Evolutionary conservation across 1,284 basidiomycete species (phyloP), one percentile per base, ranked within the genome.

Genomic region (Inonotus hispidus): DNA sequence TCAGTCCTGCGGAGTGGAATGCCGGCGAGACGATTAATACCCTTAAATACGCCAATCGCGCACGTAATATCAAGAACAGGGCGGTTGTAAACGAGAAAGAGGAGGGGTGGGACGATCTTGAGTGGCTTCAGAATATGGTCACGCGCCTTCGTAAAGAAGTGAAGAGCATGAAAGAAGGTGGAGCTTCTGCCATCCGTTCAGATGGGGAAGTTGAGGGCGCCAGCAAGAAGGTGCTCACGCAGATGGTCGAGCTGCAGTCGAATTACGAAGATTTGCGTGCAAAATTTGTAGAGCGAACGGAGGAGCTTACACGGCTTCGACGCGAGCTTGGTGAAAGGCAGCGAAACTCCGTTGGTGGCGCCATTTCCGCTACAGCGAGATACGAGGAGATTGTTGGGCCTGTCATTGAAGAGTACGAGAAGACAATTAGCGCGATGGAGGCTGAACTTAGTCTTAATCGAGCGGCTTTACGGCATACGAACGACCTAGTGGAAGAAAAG

Each of bases 401-500:
- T 6, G 94, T 99, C 68, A 98, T 99, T 61, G 90, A 96, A 72
- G 96, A 98, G 77, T 99, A 99, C 74, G 96, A 99, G 77, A 95
- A 96, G 80, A 94, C 95, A 1, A 95, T 99, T 66, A 87, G 88
- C 52, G 89, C 93, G 1, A 90, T 99, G 79, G 97, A 99, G 72
- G 93, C 95, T 0, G 92, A 98, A 73, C 82, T 98, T 59, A 93
- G 86, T 68, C 80, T 98, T 57, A 93, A 93, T 67, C 85, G 92
- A 63, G 93, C 92, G 1, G 94, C 95, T 16, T 77, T 98, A 67
- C 79, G 90, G 53, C 89, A 94, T 71, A 92, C 93, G 56, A 96
- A 96, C 71, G 92, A 95, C 67, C 79, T 96, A 71, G 86, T 93
- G 62, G 90, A 93, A 67, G 95, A 97, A 74, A 93, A 93, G 72